These are phyloP conservation scores for Solanum pinnatisectum DNA, from an alignment of 257 asterid species.

Conservation along the genomic window DNA sequence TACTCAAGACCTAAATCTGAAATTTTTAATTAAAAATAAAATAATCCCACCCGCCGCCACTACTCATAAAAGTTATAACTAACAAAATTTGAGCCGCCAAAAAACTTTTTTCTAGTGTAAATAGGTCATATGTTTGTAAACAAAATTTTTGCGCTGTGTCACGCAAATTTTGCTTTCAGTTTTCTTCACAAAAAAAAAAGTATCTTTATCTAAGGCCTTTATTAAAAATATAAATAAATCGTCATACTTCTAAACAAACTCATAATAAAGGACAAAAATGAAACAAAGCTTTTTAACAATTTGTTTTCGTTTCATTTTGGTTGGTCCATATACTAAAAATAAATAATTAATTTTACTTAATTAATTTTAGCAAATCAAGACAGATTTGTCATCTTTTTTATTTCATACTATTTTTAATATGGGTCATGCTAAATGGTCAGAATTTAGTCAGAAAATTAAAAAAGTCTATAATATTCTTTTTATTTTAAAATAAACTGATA, in stretches of 20 bases:
- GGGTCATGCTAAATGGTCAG: too few species aligned
- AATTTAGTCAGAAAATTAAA: too few species aligned
- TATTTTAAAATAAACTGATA: too few species aligned
- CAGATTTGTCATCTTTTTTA: too few species aligned
- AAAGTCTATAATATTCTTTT: too few species aligned
- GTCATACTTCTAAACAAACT: slow-evolving; percentile 13
- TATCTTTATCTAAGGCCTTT: not conserved
- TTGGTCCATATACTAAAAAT: not conserved
- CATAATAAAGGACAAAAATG: not conserved
- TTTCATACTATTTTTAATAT: too few species aligned
- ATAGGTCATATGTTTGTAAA: not conserved
- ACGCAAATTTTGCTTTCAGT: not conserved
- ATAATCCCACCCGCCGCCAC: too few species aligned
- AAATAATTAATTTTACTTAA: too few species aligned
- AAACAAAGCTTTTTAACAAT: slow-evolving; percentile 4
- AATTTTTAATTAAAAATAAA: too few species aligned
- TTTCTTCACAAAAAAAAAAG: not conserved
- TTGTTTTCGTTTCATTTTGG: not conserved
- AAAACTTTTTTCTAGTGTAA: not conserved
- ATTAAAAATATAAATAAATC: not conserved
- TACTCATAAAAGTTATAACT: not conserved
- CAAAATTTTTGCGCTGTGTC: not conserved
- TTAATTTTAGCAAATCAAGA: too few species aligned
- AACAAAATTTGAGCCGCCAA: not conserved
- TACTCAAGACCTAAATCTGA: too few species aligned